Evolutionary conservation across 1,284 basidiomycete species (phyloP), one percentile per base, ranked within the genome.

Genomic region (Amylostereum chailletii): DNA sequence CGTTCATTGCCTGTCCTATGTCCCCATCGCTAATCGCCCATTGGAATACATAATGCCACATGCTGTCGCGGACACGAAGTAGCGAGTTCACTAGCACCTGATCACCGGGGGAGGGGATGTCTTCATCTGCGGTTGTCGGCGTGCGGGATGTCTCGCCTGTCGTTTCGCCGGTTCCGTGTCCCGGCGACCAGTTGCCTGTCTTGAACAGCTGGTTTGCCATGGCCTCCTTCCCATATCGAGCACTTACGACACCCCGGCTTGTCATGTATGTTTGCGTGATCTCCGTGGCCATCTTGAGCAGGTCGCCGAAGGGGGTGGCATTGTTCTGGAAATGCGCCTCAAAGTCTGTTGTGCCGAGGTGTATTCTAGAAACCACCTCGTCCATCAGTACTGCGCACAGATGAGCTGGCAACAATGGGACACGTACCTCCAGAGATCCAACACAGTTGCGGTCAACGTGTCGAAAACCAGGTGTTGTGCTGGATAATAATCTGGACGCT

Each of bases 11-110:
- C n/a, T n/a, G n/a, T n/a, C n/a, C n/a, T n/a, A n/a, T n/a, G n/a
- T n/a, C 63, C 19, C 62, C 60, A 39, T 62, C 58, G 2, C 58
- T 56, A 27, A 57, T 57, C 2, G 62, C 63, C 27, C 51, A 49
- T 7, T 57, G 44, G 50, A 55, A 51, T 32, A 48, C 50, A 48
- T 42, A 1, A 46, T n/a, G n/a, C n/a, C n/a, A n/a, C n/a, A n/a
- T n/a, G n/a, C n/a, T n/a, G n/a, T n/a, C n/a, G n/a, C n/a, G 36
- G 27, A 44, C 44, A 10, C 42, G 40, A 3, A 51, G 37, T 19
- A 51, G 45, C 1, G 42, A 8, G 19, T 47, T 51, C 2, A 42
- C 46, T 19, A 51, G 50, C 2, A 51, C 41, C 32, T 46, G 26
- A 36, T 51, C 45, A 29, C 39, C 43, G 10, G 11, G 31, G n/a